Evolutionary conservation across 202 grass and related monocot genomes (phyloP), one percentile per base, ranked within the genome.

Genomic region (Bolboschoenoplectus hybrid): DNA sequence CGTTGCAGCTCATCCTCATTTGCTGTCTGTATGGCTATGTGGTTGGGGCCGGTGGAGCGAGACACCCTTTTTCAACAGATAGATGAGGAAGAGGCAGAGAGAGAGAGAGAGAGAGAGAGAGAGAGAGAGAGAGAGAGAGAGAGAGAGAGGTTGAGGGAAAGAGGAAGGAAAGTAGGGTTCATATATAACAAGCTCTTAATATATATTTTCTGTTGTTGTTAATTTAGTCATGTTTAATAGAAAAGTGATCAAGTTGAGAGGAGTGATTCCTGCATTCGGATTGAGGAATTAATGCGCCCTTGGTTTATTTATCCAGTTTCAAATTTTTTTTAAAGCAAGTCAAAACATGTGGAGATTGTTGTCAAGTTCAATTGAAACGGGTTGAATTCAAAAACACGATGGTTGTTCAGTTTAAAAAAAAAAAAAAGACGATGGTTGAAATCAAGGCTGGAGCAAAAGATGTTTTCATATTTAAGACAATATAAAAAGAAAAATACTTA

Each of bases 1-100:
- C 91, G 81, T 93, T 93, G 91, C 91, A 93, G 51, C 91, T 93
- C 89, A 87, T 89, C 75, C 86, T 87, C 91, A 90, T 88, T n/a
- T 4, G 14, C 17, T 19, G 26, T 77, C 0, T 53, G 12, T 34
- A 8, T 52, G 12, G 34, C 32, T 47, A 2, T 5, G 49, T 38
- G 1, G 73, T 72, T 44, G 38, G 38, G 39, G 68, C 12, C 5
- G 1, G 39, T 6, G 6, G 6, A 7, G 41, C 38, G 2, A 6
- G 36, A 16, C 5, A 0, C 8, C 12, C 16, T 67, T 13, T 67
- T 16, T 41, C 64, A 6, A 10, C 26, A 26, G 26, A 26, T 26
- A 26, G 26, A 26, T 26, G 26, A 26, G 26, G 26, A 26, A 26
- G 7, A 13, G 2, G 12, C 2, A 14, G 12, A 16, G 11, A 14